Evolutionary conservation across 768 basidiomycete genomes (phyloP).

Genomic region (Piloderma croceum): DNA sequence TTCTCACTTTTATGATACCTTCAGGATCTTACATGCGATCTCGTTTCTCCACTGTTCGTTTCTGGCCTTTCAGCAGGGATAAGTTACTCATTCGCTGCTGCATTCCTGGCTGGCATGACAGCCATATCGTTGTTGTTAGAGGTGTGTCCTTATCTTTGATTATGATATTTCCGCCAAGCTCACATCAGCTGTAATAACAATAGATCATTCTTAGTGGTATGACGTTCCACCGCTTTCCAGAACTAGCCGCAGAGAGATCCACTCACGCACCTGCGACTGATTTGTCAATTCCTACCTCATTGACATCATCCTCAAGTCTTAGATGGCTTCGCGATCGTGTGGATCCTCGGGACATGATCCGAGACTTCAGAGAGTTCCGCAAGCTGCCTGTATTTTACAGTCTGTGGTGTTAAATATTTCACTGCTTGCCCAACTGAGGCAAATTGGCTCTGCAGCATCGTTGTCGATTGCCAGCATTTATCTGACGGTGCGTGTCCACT

Average conservation of each 20-base stretch:
- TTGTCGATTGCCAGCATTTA: conserved; percentile 40
- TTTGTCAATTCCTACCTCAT: neutral
- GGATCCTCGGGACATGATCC: conserved; percentile 6
- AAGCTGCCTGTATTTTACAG: conserved; percentile 34
- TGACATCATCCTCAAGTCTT: neutral
- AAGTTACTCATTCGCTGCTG: conserved; percentile 29
- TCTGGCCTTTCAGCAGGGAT: conserved; percentile 36
- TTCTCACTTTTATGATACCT: conserved; percentile 18
- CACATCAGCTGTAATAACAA: too few relatives aligned
- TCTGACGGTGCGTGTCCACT: conserved; percentile 38
- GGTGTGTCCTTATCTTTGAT: too few relatives aligned
- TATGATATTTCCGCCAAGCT: too few relatives aligned
- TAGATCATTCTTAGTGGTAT: too few relatives aligned
- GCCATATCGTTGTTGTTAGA: conserved; percentile 36
- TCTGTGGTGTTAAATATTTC: too few relatives aligned
- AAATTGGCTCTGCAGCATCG: too few relatives aligned
- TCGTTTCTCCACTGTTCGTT: conserved; percentile 46
- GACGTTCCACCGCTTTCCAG: conserved; percentile 34
- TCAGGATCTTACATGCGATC: conserved; percentile 47
- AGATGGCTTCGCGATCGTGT: neutral
- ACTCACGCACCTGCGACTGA: too few relatives aligned
- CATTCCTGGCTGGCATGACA: conserved; percentile 30
- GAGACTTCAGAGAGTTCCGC: conserved; percentile 36
- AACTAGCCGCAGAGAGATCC: conserved; percentile 26
- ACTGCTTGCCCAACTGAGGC: too few relatives aligned